Base-by-base conservation (phyloP, 768 basidiomycete species). In the Collybia sordida region DNA sequence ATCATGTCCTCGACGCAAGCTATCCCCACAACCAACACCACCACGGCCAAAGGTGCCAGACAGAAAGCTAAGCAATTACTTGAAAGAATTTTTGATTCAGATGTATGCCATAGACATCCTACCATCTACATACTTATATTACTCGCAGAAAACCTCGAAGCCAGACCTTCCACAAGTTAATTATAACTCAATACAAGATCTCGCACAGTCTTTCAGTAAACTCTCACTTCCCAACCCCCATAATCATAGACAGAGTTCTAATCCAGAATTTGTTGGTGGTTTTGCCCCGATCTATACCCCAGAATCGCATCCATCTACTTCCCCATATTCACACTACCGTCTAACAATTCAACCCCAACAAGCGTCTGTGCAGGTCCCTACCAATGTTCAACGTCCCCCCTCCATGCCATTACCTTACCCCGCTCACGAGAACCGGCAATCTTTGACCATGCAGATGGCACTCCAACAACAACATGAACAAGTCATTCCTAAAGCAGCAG, bases 211-310 rank as follows among this genome's bases (percentile, higher is more conserved):
- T 6, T 68, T 74, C 55, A 56, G 57, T 37, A 46, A 51, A 1
- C 60, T 74, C 14, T 50, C 53, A n/a, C 45, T 70, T 34, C 54
- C 55, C 42, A 43, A 49, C 28, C 17, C 31, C 6, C 3, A 31
- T 3, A 14, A 31, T 14, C 23, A 31, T 41, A 47, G 34, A 40
- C 34, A 12, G 15, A 39, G 42, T 41, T 19, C 44, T 35, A 41
- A 56, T 9, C 35, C 56, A 39, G 52, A 54, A 23, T 83, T 84
- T 55, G 61, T 82, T 25, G 81, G 80, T 15, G 81, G 82, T 24
- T 85, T 84, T 57, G 47, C 69, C 55, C 70, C 71, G 35, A 45
- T 45, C 14, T 50, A 51, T 27, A 22, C 56, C 39, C 34, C 45
- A 22, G 47, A 19, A 27, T 21, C 31, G 8, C 53, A 60, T 48